These are phyloP conservation scores for Somion occarium DNA, from an alignment of 1,284 basidiomycete species.

Conservation along the genomic window DNA sequence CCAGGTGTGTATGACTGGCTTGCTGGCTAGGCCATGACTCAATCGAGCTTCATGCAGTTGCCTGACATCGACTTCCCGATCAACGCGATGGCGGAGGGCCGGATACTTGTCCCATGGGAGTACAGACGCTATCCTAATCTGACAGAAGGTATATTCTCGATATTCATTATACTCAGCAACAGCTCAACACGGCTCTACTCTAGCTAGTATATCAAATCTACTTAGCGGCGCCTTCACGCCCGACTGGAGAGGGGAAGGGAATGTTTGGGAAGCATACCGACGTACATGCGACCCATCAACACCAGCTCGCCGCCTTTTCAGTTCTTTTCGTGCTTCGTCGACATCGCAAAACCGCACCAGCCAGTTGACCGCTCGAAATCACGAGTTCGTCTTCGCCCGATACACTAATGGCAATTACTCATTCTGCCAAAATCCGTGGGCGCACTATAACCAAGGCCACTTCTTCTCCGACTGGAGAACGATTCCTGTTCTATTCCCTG, in stretches of 20 bases:
- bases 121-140: conserved; percentile 65
- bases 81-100: conserved; percentile 88
- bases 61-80: conserved; percentile 91
- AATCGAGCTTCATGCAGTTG: conserved; percentile 40
- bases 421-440: conserved; percentile 79
- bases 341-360: conserved; percentile 24
- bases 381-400: conserved; percentile 58
- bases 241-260: conserved; percentile 82
- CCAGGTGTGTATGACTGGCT: conserved; percentile 38
- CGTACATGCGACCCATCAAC: conserved; percentile 82
- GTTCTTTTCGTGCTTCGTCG: conserved; percentile 53
- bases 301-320: conserved; percentile 77
- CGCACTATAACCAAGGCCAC: conserved; percentile 84
- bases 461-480: conserved; percentile 96
- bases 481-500: conserved; percentile 79
- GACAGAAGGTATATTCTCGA: conserved; percentile 44
- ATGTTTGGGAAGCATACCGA: conserved; percentile 88
- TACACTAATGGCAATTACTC: conserved; percentile 62
- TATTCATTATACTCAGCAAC: conserved; percentile 9
- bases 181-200: neutral
- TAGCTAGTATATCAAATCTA: conserved; percentile 57
- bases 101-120: conserved; percentile 88
- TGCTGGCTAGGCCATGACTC: conserved; percentile 3
- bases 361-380: conserved; percentile 30
- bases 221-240: conserved; percentile 68